A percentile compares a stretch with the other conserved stretches of the same genome.
phyloP scores from a whole-genome alignment of 148 eudicot species.

The Persicaria maculosa region DNA sequence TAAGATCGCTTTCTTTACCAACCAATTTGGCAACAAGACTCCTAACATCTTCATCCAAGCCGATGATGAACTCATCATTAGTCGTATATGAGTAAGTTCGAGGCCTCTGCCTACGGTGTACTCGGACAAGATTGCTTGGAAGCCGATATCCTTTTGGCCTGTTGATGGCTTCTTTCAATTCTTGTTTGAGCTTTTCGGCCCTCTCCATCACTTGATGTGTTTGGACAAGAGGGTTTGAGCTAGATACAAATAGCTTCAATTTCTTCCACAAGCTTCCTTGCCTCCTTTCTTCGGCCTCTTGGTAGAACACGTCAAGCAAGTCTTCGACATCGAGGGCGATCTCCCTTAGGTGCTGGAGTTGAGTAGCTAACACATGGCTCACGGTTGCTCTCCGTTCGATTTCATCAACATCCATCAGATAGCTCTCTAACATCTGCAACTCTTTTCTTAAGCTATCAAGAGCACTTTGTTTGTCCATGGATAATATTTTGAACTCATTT shows the following conservation, averaged over 20 bases:
- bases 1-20: neutral
- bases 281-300: neutral
- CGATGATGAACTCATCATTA: neutral
- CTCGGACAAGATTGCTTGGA: neutral
- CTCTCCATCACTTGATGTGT: neutral
- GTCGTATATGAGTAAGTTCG: neutral
- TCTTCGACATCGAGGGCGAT: slow-evolving; percentile 1
- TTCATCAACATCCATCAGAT: slow-evolving; percentile 2
- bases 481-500: slow-evolving; percentile 1
- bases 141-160: slow-evolving; percentile 1
- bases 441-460: slow-evolving; percentile 6
- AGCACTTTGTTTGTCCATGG: neutral
- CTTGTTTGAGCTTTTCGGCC: neutral
- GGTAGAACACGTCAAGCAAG: neutral
- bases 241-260: neutral
- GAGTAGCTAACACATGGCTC: neutral
- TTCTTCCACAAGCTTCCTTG: neutral
- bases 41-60: slow-evolving; percentile 2
- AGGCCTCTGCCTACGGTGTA: neutral
- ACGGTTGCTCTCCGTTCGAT: neutral
- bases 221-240: neutral
- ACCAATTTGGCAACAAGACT: neutral
- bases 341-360: slow-evolving; percentile 8
- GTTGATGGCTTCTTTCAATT: neutral
- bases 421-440: slow-evolving; percentile 3